Evolutionary conservation across 2,329 filamentous ascomycete genomes (phyloP).

Genomic region (Epichloe elymi): DNA sequence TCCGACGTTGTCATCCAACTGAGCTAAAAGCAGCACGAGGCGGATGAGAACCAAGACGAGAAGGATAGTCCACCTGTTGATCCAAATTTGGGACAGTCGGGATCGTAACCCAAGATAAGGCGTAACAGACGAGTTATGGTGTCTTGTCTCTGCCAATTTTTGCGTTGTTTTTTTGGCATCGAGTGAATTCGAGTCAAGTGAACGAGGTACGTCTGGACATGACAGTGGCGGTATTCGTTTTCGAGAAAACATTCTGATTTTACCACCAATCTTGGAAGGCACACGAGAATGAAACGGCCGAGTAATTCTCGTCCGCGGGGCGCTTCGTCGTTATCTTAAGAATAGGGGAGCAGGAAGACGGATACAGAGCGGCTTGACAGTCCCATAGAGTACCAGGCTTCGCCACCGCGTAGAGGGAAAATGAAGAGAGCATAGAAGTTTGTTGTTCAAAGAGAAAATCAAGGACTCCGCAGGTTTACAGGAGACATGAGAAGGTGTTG

Average conservation of each 20-base stretch:
- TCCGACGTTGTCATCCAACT: constrained; percentile 59
- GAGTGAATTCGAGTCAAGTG: constrained; percentile 22
- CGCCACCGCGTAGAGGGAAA: no score
- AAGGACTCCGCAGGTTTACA: not conserved
- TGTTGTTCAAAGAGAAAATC: not conserved
- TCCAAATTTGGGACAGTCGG: constrained; percentile 88
- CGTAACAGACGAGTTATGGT: constrained; percentile 46
- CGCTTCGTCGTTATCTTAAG: not conserved
- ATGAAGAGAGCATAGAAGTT: not conserved
- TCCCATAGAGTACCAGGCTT: not conserved
- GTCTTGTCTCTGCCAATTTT: not conserved
- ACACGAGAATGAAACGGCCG: no score
- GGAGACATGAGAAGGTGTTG: not conserved
- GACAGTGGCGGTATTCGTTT: not conserved
- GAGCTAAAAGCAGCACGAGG: constrained; percentile 61
- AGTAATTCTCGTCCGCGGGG: no score
- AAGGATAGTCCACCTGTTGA: constrained; percentile 93
- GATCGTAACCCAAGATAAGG: constrained; percentile 86
- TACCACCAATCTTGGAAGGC: no score
- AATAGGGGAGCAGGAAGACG: not conserved
- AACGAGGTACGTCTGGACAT: not conserved
- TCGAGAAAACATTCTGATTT: not conserved
- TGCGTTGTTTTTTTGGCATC: constrained; percentile 19
- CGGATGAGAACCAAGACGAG: constrained; percentile 74
- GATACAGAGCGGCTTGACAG: not conserved